These are phyloP conservation scores for Fusarium dimerum DNA, from an alignment of 2,329 filamentous ascomycete species.

Conservation along the genomic window DNA sequence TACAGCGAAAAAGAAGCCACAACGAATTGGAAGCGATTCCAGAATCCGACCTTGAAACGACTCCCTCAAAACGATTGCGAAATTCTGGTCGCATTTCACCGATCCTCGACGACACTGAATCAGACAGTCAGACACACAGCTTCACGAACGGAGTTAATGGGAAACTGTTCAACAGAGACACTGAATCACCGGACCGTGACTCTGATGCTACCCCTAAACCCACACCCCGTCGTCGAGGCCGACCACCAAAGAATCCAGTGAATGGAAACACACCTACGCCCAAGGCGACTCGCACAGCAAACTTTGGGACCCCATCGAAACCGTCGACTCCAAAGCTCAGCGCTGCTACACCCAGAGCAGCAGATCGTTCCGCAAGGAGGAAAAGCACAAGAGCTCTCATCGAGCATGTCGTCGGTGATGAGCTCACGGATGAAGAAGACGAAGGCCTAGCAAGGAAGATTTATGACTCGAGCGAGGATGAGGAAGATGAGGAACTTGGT, in stretches of 20 bases:
- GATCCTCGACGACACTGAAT: conserved; percentile 3
- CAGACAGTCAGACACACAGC: conserved; percentile 26
- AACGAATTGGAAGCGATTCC: conserved; percentile 30
- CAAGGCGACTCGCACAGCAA: conserved; percentile 34
- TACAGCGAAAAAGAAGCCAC: conserved; percentile 26
- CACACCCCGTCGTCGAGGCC: conserved; percentile 38
- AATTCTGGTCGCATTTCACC: conserved; percentile 18
- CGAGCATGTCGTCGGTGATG: conserved; percentile 66
- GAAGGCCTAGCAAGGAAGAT: conserved; percentile 71
- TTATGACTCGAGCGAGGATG: conserved; percentile 57
- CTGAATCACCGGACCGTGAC: conserved; percentile 19
- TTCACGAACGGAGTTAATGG: neutral
- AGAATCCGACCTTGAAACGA: conserved; percentile 30
- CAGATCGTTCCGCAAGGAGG: conserved; percentile 81
- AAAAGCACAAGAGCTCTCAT: conserved; percentile 81
- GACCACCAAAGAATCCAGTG: conserved; percentile 34
- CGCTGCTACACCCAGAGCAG: conserved; percentile 65
- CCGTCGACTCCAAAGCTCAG: conserved; percentile 30
- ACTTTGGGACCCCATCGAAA: conserved; percentile 42
- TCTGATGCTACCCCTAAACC: conserved; percentile 31
- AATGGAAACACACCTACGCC: conserved; percentile 40
- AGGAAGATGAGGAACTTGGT: conserved; percentile 40
- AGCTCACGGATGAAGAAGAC: conserved; percentile 70
- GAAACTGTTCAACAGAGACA: conserved; percentile 7
- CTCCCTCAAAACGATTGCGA: conserved; percentile 36